Evolutionary conservation across 2,329 filamentous ascomycete genomes (phyloP).

Genomic region (Cryphonectria naterciae): DNA sequence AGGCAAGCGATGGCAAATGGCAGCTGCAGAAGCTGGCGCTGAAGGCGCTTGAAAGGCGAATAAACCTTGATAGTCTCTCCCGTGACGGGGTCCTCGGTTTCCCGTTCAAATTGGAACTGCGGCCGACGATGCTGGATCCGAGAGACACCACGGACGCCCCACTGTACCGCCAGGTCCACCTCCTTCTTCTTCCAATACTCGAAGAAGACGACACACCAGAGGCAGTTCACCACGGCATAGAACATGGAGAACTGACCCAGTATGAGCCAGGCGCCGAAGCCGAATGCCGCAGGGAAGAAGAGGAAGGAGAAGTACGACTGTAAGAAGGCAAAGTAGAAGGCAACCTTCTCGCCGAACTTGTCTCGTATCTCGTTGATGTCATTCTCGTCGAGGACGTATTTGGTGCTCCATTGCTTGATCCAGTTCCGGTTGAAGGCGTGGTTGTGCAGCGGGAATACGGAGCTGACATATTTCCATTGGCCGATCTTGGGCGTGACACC

Average conservation of each 20-base stretch:
- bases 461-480: constrained; percentile 73
- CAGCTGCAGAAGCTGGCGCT: constrained; percentile 78
- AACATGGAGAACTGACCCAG: constrained; percentile 81
- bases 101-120: constrained; percentile 79
- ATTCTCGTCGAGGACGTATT: constrained; percentile 66
- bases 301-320: constrained; percentile 89
- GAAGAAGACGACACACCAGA: constrained; percentile 90
- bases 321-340: constrained; percentile 94
- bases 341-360: constrained; percentile 81
- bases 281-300: constrained; percentile 78
- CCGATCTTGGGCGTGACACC: constrained; percentile 72
- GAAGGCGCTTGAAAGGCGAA: constrained; percentile 73
- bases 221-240: constrained; percentile 75
- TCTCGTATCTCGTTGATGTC: constrained; percentile 77
- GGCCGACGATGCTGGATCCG: constrained; percentile 76
- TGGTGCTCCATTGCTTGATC: constrained; percentile 75
- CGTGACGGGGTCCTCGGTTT: constrained; percentile 77
- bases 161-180: constrained; percentile 80
- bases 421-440: constrained; percentile 74
- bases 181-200: constrained; percentile 98
- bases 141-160: constrained; percentile 86
- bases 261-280: constrained; percentile 77
- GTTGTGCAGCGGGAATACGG: constrained; percentile 81
- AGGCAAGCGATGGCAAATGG: constrained; percentile 81
- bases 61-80: constrained; percentile 79